phyloP scores from a whole-genome alignment of 2,329 filamentous ascomycete genomes.

The Apiospora aurea region DNA sequence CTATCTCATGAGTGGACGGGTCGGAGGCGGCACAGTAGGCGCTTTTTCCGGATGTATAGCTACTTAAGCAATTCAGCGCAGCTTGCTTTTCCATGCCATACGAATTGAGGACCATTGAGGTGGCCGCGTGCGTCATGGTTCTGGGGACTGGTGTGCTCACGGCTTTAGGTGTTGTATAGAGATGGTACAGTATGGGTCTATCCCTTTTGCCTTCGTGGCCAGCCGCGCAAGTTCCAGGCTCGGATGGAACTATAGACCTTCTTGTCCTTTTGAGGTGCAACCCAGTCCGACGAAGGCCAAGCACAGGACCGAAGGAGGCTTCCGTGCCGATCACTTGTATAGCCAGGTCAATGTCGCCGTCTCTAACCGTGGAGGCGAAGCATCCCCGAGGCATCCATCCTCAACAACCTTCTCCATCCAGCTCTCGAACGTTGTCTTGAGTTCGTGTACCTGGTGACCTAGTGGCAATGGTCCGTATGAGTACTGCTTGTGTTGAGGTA shows the following conservation, averaged over 20 bases:
- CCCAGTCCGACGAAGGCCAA: conserved; percentile 54
- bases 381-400: conserved; percentile 30
- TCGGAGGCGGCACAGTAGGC: not conserved
- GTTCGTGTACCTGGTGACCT: conserved; percentile 39
- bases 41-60: not conserved
- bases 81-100: not conserved
- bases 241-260: not conserved
- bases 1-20: not conserved
- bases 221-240: not conserved
- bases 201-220: not conserved
- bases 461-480: conserved; percentile 38
- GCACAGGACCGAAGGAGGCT: conserved; percentile 64
- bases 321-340: conserved; percentile 30
- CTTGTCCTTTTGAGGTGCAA: not conserved
- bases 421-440: conserved; percentile 41
- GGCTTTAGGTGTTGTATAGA: not conserved
- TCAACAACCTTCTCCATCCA: conserved; percentile 36
- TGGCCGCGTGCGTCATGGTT: not conserved
- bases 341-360: conserved; percentile 43
- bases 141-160: not conserved
- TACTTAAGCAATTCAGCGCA: not conserved
- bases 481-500: conserved; percentile 36
- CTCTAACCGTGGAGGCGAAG: conserved; percentile 37
- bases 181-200: not conserved
- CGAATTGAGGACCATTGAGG: not conserved